phyloP scores from a whole-genome alignment of 441 rosid species.

The Brassica balearica region DNA sequence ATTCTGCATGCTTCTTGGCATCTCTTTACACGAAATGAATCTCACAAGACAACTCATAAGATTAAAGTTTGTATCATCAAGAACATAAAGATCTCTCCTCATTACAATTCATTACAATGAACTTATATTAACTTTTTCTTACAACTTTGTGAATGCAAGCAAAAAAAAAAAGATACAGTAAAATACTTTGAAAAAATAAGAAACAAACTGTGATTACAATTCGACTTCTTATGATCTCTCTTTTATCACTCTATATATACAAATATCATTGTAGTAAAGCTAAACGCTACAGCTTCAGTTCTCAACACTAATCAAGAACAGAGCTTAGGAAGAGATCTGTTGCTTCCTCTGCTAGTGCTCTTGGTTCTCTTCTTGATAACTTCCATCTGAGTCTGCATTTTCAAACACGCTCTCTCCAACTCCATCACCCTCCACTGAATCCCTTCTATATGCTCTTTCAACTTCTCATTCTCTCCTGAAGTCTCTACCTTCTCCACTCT shows the following conservation, averaged over 20 bases:
- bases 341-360: slow-evolving; percentile 45
- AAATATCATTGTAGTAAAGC: slow-evolving; percentile 21
- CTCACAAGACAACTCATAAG: background rate
- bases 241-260: slow-evolving; percentile 36
- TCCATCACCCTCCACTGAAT: slow-evolving; percentile 85
- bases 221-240: slow-evolving; percentile 29
- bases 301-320: slow-evolving; percentile 61
- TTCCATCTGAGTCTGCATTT: slow-evolving; percentile 79
- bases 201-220: slow-evolving; percentile 18
- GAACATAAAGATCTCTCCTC: slow-evolving; percentile 12
- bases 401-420: slow-evolving; percentile 76
- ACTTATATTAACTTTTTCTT: background rate
- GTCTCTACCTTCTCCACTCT: slow-evolving; percentile 54
- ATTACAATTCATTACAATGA: background rate
- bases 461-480: slow-evolving; percentile 51
- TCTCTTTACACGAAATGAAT: background rate
- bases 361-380: slow-evolving; percentile 61
- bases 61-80: background rate
- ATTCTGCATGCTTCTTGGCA: background rate
- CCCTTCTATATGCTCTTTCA: slow-evolving; percentile 65
- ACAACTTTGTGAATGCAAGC: background rate
- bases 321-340: slow-evolving; percentile 74
- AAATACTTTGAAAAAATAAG: slow-evolving; percentile 12
- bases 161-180: background rate
- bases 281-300: slow-evolving; percentile 7